Percentiles rank a stretch among this genome's conserved stretches.
These are phyloP conservation scores for Gillenia trifoliata DNA, from an alignment of 306 rosid genomes.

Conservation along the genomic window DNA sequence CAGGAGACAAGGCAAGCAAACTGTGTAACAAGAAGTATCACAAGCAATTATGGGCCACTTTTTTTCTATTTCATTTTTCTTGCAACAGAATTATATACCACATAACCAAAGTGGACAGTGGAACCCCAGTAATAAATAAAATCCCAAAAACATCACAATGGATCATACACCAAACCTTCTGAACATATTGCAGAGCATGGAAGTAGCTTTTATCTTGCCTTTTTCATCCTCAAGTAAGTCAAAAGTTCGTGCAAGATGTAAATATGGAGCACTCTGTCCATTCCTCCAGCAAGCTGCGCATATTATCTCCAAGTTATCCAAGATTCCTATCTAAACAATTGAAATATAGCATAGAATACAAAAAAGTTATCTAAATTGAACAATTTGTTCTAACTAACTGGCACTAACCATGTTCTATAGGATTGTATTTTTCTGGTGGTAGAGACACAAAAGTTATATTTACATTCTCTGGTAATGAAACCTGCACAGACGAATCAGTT, in stretches of 20 bases:
- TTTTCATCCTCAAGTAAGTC: constrained; percentile 70
- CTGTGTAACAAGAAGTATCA: constrained; percentile 36
- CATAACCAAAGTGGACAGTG: constrained; percentile 23
- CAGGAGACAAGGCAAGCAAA: constrained; percentile 79
- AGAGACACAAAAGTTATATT: constrained; percentile 50
- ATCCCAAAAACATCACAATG: neutral
- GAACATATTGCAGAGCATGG: constrained; percentile 89
- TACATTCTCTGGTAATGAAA: constrained; percentile 33
- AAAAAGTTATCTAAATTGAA: constrained; percentile 19
- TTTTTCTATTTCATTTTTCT: neutral
- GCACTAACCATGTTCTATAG: constrained; percentile 71
- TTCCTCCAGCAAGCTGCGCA: constrained; percentile 77
- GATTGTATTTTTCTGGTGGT: constrained; percentile 68
- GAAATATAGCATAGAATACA: constrained; percentile 14
- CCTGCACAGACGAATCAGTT: constrained; percentile 36
- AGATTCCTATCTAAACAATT: constrained; percentile 19
- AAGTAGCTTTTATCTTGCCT: constrained; percentile 85
- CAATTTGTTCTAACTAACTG: neutral
- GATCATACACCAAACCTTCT: constrained; percentile 56
- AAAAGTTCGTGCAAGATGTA: constrained; percentile 87
- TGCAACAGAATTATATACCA: constrained; percentile 5
- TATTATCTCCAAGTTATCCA: constrained; percentile 20
- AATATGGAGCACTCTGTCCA: constrained; percentile 82
- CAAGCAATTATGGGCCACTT: constrained; percentile 26
- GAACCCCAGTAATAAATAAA: neutral